Conservation (phyloP, 352 stramenopile genomes). For the Pythium dissimile region DNA sequence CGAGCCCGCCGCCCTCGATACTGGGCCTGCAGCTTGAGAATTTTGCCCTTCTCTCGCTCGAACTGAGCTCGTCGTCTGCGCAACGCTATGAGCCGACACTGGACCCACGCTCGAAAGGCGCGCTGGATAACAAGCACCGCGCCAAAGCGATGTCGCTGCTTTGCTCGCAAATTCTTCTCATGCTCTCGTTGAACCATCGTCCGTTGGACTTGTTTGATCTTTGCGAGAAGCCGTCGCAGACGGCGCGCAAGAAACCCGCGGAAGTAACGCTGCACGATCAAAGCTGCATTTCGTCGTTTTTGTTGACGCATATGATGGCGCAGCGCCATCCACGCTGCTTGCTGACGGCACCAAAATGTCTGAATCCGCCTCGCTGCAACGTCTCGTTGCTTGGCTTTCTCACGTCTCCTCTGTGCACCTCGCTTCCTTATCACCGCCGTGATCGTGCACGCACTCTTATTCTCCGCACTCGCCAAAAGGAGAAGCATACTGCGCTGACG, state of each 20-base stretch:
- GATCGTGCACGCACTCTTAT: conserved; percentile 43
- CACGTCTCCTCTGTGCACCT: background rate
- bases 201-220: conserved; percentile 31
- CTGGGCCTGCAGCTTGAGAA: conserved; percentile 49
- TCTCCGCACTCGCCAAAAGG: conserved; percentile 39
- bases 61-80: conserved; percentile 48
- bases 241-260: conserved; percentile 34
- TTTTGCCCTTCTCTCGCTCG: conserved; percentile 55
- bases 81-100: conserved; percentile 30
- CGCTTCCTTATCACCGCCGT: conserved; percentile 37
- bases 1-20: conserved; percentile 42
- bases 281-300: conserved; percentile 29
- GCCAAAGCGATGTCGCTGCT: conserved; percentile 17
- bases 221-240: conserved; percentile 28
- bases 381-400: conserved; percentile 6
- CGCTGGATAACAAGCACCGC: conserved; percentile 48
- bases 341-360: conserved; percentile 46
- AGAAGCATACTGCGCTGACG: conserved; percentile 40
- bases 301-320: conserved; percentile 36
- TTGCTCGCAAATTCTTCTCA: conserved; percentile 3
- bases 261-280: conserved; percentile 39
- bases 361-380: conserved; percentile 39
- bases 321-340: conserved; percentile 44
- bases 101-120: conserved; percentile 36
- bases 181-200: conserved; percentile 5